These are phyloP conservation scores for Xylaria multiplex DNA, from an alignment of 2,329 filamentous ascomycete species.

Conservation along the genomic window DNA sequence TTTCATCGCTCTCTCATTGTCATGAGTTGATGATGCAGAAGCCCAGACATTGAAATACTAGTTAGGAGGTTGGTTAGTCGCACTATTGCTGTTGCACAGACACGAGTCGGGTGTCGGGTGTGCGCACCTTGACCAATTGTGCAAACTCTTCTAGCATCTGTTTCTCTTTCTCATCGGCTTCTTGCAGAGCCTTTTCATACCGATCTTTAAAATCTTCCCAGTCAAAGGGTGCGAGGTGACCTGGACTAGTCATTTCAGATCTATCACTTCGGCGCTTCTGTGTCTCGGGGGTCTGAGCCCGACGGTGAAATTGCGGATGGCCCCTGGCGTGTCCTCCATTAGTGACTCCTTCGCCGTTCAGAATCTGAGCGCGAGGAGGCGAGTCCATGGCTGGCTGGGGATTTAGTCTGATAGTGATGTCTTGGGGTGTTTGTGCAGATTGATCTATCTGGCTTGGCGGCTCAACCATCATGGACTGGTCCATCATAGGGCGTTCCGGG, in stretches of 20 bases:
- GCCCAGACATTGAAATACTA: slow-evolving; percentile 87
- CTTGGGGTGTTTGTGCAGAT: slow-evolving; percentile 36
- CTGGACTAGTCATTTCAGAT: slow-evolving; percentile 55
- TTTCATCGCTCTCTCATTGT: slow-evolving; percentile 80
- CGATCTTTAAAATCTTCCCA: slow-evolving; percentile 80
- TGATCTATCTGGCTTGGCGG: slow-evolving; percentile 43
- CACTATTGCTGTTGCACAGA: neutral
- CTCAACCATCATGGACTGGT: slow-evolving; percentile 49
- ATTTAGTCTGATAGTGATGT: slow-evolving; percentile 42
- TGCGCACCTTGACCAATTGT: slow-evolving; percentile 69
- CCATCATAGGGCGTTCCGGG: slow-evolving; percentile 37
- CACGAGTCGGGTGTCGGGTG: neutral
- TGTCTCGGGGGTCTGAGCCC: slow-evolving; percentile 48
- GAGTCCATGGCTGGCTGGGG: slow-evolving; percentile 36
- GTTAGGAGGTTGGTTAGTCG: slow-evolving; percentile 17
- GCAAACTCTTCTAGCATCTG: slow-evolving; percentile 74
- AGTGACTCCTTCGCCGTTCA: slow-evolving; percentile 34
- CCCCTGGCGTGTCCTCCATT: slow-evolving; percentile 31
- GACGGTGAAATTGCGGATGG: slow-evolving; percentile 43
- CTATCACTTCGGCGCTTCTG: slow-evolving; percentile 52
- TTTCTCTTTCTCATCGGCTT: slow-evolving; percentile 71
- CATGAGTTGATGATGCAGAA: slow-evolving; percentile 73
- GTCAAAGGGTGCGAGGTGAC: slow-evolving; percentile 69
- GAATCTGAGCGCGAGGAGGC: slow-evolving; percentile 37
- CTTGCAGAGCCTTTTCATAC: slow-evolving; percentile 72